Evolutionary conservation across 1,139 yeast genomes (phyloP), one percentile per base, ranked within the genome.

Genomic region (Hansenula sp.): DNA sequence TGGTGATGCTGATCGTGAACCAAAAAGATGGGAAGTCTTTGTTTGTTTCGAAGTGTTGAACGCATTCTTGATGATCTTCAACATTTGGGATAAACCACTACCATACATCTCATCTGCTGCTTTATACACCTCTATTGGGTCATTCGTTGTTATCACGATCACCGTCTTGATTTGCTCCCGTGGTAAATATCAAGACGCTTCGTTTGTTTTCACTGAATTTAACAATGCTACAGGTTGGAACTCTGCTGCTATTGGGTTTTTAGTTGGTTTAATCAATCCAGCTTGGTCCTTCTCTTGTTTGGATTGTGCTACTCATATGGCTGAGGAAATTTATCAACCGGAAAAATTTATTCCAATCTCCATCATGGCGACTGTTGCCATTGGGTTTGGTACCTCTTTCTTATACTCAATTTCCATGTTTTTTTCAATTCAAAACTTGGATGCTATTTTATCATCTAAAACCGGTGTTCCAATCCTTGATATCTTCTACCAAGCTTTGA

Each of bases 301-400:
- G 41, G 86, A 80, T 59, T 74, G 81, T 47, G 84, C 84, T 9
- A 76, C 84, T 6, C 85, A 79, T 55, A 74, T 80, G 76, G 84
- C 84, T 12, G 84, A 79, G 61, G 86, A 80, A 60, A 76, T 78
- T 25, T 66, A 71, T 43, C 66, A 68, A 32, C 82, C 84, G 6
- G 79, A 77, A 59, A 67, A 73, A 39, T 76, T 75, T 44, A 77
- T 80, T 42, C 86, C 86, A 18, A 72, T 71, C 47, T 78, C 84
- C 12, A 78, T 80, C 42, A 62, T 79, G 64, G 76, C 81, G 4
- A 80, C 85, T 1, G 80, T 80, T 21, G 78, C 78, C 13, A 78
- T 80, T 55, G 85, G 86, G 1, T 76, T 80, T 55, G 55, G 71
- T 28, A 80, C 85, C 2, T 72, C 84, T 0, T 77, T 79, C 57